Evolutionary conservation across 768 basidiomycete species (phyloP).

Genomic region (Pleurotus pulmonarius): DNA sequence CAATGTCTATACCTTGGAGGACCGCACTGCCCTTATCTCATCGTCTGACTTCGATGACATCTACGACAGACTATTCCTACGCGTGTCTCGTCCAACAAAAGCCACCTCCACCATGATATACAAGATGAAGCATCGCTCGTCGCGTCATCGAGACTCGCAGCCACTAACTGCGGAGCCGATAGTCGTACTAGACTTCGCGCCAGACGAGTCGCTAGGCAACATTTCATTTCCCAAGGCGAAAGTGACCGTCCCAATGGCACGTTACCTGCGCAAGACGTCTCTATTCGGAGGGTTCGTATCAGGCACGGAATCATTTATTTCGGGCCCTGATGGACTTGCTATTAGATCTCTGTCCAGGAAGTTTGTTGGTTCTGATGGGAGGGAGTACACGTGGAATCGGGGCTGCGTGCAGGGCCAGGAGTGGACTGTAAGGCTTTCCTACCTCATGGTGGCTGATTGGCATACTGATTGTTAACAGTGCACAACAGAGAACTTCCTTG

Average conservation of each 20-base stretch:
- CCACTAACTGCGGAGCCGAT: constrained; percentile 51
- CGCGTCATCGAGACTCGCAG: constrained; percentile 52
- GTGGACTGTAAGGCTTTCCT: constrained; percentile 62
- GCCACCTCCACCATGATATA: constrained; percentile 51
- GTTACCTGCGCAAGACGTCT: constrained; percentile 59
- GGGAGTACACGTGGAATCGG: constrained; percentile 68
- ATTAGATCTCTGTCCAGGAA: constrained; percentile 63
- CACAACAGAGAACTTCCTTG: constrained; percentile 37
- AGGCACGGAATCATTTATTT: constrained; percentile 7
- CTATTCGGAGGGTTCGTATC: constrained; percentile 61
- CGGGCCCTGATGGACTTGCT: not conserved
- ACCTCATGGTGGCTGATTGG: constrained; percentile 1
- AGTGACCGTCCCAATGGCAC: constrained; percentile 53
- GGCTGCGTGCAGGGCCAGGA: constrained; percentile 55
- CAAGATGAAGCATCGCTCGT: constrained; percentile 62
- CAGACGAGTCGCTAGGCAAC: constrained; percentile 55
- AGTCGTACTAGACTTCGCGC: constrained; percentile 57
- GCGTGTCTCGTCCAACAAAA: constrained; percentile 49
- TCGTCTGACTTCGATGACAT: constrained; percentile 72
- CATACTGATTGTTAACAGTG: constrained; percentile 36
- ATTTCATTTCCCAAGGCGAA: constrained; percentile 44
- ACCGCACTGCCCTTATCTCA: constrained; percentile 54
- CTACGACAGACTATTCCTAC: constrained; percentile 73
- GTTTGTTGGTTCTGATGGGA: constrained; percentile 65
- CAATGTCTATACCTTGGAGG: constrained; percentile 62